phyloP scores from a whole-genome alignment of 805 yeast species.

The Kuraishia floccosa region DNA sequence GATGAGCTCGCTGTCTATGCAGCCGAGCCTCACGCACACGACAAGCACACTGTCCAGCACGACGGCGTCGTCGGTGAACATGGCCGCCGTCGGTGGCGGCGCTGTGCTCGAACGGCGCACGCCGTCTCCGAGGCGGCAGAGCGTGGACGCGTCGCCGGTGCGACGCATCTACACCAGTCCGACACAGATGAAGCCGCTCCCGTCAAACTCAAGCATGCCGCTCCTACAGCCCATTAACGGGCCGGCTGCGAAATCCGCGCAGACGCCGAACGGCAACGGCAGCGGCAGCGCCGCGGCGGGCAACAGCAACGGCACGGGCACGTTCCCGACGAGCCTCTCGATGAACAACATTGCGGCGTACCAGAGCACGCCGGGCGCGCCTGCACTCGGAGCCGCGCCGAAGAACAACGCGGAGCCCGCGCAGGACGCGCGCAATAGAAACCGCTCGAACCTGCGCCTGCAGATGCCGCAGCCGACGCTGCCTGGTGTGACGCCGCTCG shows the following conservation, averaged over 20 bases:
- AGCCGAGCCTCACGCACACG: conserved; percentile 25
- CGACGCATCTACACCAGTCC: conserved; percentile 20
- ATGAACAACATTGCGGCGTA: neutral
- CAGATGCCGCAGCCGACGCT: conserved; percentile 68
- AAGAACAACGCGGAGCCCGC: too few relatives aligned
- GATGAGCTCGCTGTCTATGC: conserved; percentile 19
- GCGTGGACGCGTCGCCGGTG: conserved; percentile 17
- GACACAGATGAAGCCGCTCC: conserved; percentile 37
- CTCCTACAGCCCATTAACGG: conserved; percentile 45
- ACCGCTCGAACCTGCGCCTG: conserved; percentile 46
- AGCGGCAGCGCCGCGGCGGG: too few relatives aligned
- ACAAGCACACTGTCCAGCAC: too few relatives aligned
- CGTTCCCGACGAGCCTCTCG: too few relatives aligned
- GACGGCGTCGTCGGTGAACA: conserved; percentile 26
- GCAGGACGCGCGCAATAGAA: conserved; percentile 6
- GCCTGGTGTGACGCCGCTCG: too few relatives aligned
- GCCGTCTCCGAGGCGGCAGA: conserved; percentile 33
- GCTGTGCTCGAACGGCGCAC: too few relatives aligned
- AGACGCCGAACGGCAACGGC: neutral
- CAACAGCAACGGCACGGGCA: neutral
- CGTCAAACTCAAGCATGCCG: conserved; percentile 27
- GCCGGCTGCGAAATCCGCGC: neutral
- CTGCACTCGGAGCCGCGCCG: too few relatives aligned
- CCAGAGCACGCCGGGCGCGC: too few relatives aligned
- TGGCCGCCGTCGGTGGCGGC: conserved; percentile 19